Conservation (phyloP, 2,329 filamentous ascomycete genomes). For the Ilyonectria mors-panacis region DNA sequence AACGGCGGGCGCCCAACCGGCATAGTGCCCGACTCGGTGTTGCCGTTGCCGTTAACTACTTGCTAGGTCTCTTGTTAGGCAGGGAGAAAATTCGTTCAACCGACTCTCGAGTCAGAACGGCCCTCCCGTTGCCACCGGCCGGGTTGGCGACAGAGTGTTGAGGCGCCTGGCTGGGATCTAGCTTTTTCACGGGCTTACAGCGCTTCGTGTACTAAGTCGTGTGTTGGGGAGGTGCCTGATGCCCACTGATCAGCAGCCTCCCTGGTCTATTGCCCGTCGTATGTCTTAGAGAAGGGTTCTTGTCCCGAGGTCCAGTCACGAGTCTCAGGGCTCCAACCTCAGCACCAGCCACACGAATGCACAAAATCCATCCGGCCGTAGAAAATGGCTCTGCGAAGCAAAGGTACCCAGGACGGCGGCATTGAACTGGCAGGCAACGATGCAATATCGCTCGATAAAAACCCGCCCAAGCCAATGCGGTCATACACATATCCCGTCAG, state of each 20-base stretch:
- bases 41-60: constrained; percentile 10
- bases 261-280: neutral
- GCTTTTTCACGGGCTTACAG: neutral
- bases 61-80: neutral
- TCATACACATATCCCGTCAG: constrained; percentile 19
- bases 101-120: constrained; percentile 19
- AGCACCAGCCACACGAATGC: constrained; percentile 27
- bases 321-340: constrained; percentile 31
- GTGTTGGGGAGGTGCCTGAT: neutral
- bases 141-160: neutral
- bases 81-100: constrained; percentile 16
- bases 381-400: neutral
- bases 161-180: neutral
- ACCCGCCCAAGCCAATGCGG: constrained; percentile 6
- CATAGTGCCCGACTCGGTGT: constrained; percentile 22
- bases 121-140: constrained; percentile 15
- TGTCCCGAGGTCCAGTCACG: constrained; percentile 15
- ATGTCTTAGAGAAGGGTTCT: neutral
- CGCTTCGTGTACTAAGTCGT: neutral
- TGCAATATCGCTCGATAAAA: neutral
- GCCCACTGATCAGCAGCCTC: constrained; percentile 4
- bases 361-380: constrained; percentile 11
- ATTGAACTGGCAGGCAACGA: neutral
- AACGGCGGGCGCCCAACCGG: constrained; percentile 16
- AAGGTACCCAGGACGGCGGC: neutral